Evolutionary conservation across 2,329 filamentous ascomycete species (phyloP).

Genomic region (Scytalidium lignicola): DNA sequence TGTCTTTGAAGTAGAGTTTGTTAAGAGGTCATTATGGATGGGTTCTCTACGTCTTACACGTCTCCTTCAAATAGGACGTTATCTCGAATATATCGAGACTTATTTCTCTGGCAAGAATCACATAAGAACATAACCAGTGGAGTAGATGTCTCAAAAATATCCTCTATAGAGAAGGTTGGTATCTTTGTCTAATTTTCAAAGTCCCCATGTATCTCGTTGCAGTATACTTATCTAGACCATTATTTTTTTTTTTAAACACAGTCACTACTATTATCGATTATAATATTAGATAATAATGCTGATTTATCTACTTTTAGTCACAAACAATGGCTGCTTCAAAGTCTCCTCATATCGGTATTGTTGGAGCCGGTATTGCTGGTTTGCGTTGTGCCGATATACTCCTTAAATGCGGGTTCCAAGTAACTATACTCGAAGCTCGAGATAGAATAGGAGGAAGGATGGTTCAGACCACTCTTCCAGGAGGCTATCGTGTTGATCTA

Average conservation of each 20-base stretch:
- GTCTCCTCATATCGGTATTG: constrained; percentile 30
- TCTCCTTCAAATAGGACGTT: constrained; percentile 13
- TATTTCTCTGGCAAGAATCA: constrained; percentile 11
- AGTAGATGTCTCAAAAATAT: not conserved
- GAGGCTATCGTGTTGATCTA: constrained; percentile 21
- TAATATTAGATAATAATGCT: not conserved
- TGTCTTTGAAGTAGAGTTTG: not conserved
- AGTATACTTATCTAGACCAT: no score
- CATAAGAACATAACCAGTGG: not conserved
- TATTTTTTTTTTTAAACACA: no score
- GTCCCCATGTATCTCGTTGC: no score
- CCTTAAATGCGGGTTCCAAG: constrained; percentile 44
- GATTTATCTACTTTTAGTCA: not conserved
- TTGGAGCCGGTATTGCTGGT: constrained; percentile 53
- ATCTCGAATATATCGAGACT: constrained; percentile 20
- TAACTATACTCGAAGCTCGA: constrained; percentile 53
- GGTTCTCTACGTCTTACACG: constrained; percentile 19
- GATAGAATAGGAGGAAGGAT: constrained; percentile 46
- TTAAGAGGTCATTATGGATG: constrained; percentile 9
- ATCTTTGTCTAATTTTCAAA: not conserved
- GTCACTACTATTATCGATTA: no score
- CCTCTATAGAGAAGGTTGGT: not conserved
- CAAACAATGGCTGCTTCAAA: not conserved
- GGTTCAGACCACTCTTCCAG: constrained; percentile 19
- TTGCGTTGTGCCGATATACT: constrained; percentile 52